Evolutionary conservation across 1,139 yeast genomes (phyloP).

Genomic region (Blastobotrys malaysiensis): DNA sequence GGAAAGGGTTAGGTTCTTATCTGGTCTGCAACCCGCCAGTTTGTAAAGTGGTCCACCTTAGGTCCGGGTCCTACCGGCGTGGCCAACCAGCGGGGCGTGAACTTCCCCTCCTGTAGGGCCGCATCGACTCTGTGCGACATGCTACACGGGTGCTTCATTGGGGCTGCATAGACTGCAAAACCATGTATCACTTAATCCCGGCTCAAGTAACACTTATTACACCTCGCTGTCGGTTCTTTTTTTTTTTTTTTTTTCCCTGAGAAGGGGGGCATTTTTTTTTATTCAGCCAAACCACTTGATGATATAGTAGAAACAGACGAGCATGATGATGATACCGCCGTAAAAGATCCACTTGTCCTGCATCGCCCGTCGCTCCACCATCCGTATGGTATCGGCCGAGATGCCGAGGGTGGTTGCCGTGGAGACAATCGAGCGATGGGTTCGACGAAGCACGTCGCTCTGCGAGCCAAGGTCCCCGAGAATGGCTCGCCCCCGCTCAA

Average conservation of each 20-base stretch:
- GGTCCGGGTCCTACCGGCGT: neutral
- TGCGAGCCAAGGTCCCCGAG: constrained; percentile 85
- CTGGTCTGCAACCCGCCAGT: neutral
- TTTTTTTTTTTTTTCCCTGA: neutral
- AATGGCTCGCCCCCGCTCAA: constrained; percentile 84
- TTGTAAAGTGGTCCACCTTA: neutral
- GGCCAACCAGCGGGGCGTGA: neutral
- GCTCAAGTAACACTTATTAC: neutral
- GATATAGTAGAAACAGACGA: constrained; percentile 66
- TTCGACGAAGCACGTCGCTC: constrained; percentile 59
- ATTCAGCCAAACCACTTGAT: constrained; percentile 54
- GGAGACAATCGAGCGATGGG: constrained; percentile 61
- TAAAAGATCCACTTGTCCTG: constrained; percentile 88
- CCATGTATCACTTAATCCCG: neutral
- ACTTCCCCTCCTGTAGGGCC: neutral
- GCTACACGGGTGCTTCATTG: neutral
- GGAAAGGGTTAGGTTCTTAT: neutral
- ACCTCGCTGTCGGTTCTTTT: neutral
- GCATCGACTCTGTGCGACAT: neutral
- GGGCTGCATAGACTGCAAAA: neutral
- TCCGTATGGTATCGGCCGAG: constrained; percentile 75
- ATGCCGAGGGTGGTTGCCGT: constrained; percentile 80
- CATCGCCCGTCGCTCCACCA: constrained; percentile 77
- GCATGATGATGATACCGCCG: constrained; percentile 59
- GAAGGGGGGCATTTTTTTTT: neutral